Evolutionary conservation across 2,329 filamentous ascomycete genomes (phyloP), one percentile per base, ranked within the genome.

Genomic region (Setomelanomma holmii): DNA sequence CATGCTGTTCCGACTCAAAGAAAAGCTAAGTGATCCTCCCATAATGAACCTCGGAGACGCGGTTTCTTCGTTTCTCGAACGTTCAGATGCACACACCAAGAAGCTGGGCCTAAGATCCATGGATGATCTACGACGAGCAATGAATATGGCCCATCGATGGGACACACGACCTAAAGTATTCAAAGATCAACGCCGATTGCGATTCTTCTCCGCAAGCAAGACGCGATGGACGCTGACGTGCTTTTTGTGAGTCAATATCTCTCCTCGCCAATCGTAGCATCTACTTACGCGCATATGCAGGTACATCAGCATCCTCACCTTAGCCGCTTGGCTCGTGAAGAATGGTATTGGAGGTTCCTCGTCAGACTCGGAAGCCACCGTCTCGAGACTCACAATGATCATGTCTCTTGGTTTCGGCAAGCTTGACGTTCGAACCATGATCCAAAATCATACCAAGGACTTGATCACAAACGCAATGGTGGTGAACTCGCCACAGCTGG

Each of bases 401-500:
- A 24, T 3, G 19, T 49, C 46, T 10, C 7, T 49, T 4, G 47
- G 47, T 4, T 44, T 30, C 20, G 34, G 40, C 30, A 14, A 27
- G 14, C 19, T 30, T n/a, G 23, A 49, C 21, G 17, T 14, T 10
- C 46, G 46, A 10, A 49, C 39, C 2, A 43, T 41, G 19, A 40
- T 49, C 27, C 22, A 27, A n/a, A 27, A 16, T 22, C 8, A 10
- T 2, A 40, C 23, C 5, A 45, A 21, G 17, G 41, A 30, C 16
- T 41, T 58, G 3, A 14, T 58, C 17, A 17, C 36, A 2, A 51
- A 51, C 30, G 62, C 69, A 0, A 57, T 82, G 7, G 17, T 81
- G 0, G 77, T 76, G 30, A 83, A 83, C 58, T 40, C 71, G 1
- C 77, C 79, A 1, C 81, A 83, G 58, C 53, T 79, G 0, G 53